phyloP scores from a whole-genome alignment of 2,329 filamentous ascomycete species.

The Ceratocystis diversiconidia region DNA sequence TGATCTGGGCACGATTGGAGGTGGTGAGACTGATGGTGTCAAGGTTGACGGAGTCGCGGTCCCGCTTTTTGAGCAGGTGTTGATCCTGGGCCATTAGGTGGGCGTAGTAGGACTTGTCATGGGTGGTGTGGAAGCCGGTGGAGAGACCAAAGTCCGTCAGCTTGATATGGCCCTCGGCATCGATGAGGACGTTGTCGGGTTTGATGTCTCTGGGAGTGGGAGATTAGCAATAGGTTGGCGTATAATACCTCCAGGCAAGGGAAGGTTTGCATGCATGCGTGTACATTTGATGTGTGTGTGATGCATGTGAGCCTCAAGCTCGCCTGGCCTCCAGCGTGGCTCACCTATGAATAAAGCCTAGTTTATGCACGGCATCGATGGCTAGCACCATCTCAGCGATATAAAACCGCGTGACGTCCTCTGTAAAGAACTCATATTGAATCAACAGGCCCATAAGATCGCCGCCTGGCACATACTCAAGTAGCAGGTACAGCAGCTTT shows the following conservation, averaged over 20 bases:
- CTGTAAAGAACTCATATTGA: slow-evolving; percentile 71
- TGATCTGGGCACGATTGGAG: slow-evolving; percentile 93
- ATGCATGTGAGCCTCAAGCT: too few relatives aligned
- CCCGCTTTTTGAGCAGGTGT: slow-evolving; percentile 51
- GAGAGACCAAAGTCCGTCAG: slow-evolving; percentile 95
- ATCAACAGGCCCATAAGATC: slow-evolving; percentile 77
- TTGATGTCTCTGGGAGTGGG: slow-evolving; percentile 63
- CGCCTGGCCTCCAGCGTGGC: slow-evolving; percentile 27
- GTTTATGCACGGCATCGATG: slow-evolving; percentile 68
- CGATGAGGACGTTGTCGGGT: slow-evolving; percentile 93
- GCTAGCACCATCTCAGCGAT: slow-evolving; percentile 68
- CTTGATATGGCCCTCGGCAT: slow-evolving; percentile 93
- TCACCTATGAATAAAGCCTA: slow-evolving; percentile 66
- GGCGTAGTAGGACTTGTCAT: slow-evolving; percentile 97
- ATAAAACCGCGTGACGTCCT: slow-evolving; percentile 72
- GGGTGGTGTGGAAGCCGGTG: slow-evolving; percentile 92
- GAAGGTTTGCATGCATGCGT: too few relatives aligned
- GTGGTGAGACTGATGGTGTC: slow-evolving; percentile 98
- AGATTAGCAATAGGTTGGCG: background rate
- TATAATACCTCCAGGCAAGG: too few relatives aligned
- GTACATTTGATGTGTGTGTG: too few relatives aligned
- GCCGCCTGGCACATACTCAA: slow-evolving; percentile 69
- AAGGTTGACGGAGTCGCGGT: slow-evolving; percentile 86
- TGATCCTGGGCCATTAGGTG: slow-evolving; percentile 68
- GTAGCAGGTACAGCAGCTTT: slow-evolving; percentile 64